Conservation (phyloP, 805 yeast species). For the Candida koratica region DNA sequence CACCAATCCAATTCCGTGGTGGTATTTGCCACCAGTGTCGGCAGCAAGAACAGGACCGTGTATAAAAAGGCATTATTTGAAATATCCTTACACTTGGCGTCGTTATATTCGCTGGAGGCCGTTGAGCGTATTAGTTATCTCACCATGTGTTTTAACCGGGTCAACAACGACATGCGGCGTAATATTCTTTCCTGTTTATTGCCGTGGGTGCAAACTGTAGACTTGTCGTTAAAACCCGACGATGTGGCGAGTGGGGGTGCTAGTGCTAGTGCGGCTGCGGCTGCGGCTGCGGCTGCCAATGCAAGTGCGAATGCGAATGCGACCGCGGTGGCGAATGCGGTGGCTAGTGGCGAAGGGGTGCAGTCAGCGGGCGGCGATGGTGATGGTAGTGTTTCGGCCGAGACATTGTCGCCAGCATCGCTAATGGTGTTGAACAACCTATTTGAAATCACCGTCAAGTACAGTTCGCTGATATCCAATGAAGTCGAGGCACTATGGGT, state of each 20-base stretch:
- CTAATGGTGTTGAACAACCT: conserved; percentile 76
- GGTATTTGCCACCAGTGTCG: conserved; percentile 64
- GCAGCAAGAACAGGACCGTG: conserved; percentile 74
- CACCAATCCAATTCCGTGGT: conserved; percentile 48
- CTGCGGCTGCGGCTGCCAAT: neutral
- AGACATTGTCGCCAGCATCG: conserved; percentile 29
- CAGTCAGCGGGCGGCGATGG: too few species aligned
- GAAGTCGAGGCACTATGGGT: conserved; percentile 96
- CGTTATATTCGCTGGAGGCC: conserved; percentile 53
- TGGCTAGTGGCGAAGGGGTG: too few species aligned
- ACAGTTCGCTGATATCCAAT: conserved; percentile 68
- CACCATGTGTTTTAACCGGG: conserved; percentile 59
- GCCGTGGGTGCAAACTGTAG: conserved; percentile 77
- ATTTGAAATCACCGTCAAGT: conserved; percentile 79
- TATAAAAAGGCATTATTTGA: conserved; percentile 84
- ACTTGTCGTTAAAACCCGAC: conserved; percentile 2
- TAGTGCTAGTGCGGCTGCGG: neutral
- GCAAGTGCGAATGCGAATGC: too few species aligned
- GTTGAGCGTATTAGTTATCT: conserved; percentile 65
- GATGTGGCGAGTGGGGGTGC: neutral
- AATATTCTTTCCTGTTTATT: conserved; percentile 76
- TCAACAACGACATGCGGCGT: conserved; percentile 58
- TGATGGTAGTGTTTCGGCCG: too few species aligned
- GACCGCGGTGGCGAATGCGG: too few species aligned
- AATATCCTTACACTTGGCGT: conserved; percentile 69